A percentile compares a stretch with the other conserved stretches of the same genome.
These are phyloP conservation scores for Rhododendron simsii DNA, from an alignment of 148 eudicot species.

Conservation along the genomic window DNA sequence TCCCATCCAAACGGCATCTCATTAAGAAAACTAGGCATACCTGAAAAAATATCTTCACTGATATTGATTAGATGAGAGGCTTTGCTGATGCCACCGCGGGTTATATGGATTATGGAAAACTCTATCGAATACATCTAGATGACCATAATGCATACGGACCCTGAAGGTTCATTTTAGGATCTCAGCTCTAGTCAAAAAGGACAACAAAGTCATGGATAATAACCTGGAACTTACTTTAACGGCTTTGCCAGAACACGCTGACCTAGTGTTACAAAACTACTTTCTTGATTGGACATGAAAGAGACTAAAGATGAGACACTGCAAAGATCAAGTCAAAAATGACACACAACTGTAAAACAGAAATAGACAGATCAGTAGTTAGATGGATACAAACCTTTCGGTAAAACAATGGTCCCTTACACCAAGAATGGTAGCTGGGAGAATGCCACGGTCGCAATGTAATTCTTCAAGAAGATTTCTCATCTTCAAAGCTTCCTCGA, in stretches of 20 bases:
- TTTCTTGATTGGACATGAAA: constrained; percentile 97
- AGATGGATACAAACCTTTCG: constrained; percentile 61
- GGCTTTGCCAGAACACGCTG: constrained; percentile 96
- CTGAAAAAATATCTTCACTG: constrained; percentile 97
- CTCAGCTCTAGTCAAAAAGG: background rate
- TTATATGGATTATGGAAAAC: constrained; percentile 65
- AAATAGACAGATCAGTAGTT: background rate
- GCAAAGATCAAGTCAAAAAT: constrained; percentile 28
- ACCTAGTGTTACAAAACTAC: constrained; percentile 95
- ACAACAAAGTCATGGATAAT: background rate
- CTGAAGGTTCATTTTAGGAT: constrained; percentile 30
- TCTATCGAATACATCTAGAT: constrained; percentile 98
- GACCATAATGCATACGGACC: constrained; percentile 99
- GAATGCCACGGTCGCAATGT: constrained; percentile 68
- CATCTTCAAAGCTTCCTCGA: constrained; percentile 98
- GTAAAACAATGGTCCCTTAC: constrained; percentile 98
- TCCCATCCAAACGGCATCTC: background rate
- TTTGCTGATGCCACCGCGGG: constrained; percentile 99
- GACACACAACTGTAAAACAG: background rate
- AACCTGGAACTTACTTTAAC: constrained; percentile 59
- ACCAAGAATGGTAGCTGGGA: constrained; percentile 84
- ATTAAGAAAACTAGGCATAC: constrained; percentile 30
- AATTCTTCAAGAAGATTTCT: constrained; percentile 98
- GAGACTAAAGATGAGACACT: constrained; percentile 98
- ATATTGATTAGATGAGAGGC: constrained; percentile 96